Conservation (phyloP, 2,329 filamentous ascomycete genomes). For the Fusarium kyushuense region DNA sequence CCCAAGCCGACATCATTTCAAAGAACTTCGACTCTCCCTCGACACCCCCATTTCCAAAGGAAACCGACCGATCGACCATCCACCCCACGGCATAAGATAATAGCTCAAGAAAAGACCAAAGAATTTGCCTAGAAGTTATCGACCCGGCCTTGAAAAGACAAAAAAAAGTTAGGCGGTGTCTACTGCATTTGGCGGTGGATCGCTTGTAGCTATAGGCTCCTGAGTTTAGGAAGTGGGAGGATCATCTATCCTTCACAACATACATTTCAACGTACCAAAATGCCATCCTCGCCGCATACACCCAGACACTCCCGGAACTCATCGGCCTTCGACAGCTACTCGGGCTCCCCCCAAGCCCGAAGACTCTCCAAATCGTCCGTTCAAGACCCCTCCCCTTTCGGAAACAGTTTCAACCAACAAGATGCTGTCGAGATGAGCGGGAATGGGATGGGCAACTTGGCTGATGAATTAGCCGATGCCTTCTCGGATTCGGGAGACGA, state of each 20-base stretch:
- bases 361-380: constrained; percentile 65
- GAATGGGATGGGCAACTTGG: constrained; percentile 79
- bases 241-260: constrained; percentile 15
- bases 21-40: constrained; percentile 40
- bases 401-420: constrained; percentile 62
- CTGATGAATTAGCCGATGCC: constrained; percentile 82
- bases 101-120: constrained; percentile 4
- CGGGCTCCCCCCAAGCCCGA: constrained; percentile 60
- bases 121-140: not conserved
- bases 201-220: constrained; percentile 29
- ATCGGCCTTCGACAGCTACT: constrained; percentile 65
- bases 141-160: not conserved
- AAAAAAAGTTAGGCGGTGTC: constrained; percentile 10
- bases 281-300: constrained; percentile 63
- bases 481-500: constrained; percentile 75
- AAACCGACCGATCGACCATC: constrained; percentile 26
- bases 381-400: constrained; percentile 62
- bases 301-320: constrained; percentile 70
- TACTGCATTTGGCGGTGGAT: constrained; percentile 31
- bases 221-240: constrained; percentile 29
- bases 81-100: constrained; percentile 19
- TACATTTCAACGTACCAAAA: constrained; percentile 35
- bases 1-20: constrained; percentile 44
- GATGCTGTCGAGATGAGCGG: constrained; percentile 62
- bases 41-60: constrained; percentile 39